Evolutionary conservation across 2,329 filamentous ascomycete species (phyloP).

Genomic region (Venturiaceae sp.): DNA sequence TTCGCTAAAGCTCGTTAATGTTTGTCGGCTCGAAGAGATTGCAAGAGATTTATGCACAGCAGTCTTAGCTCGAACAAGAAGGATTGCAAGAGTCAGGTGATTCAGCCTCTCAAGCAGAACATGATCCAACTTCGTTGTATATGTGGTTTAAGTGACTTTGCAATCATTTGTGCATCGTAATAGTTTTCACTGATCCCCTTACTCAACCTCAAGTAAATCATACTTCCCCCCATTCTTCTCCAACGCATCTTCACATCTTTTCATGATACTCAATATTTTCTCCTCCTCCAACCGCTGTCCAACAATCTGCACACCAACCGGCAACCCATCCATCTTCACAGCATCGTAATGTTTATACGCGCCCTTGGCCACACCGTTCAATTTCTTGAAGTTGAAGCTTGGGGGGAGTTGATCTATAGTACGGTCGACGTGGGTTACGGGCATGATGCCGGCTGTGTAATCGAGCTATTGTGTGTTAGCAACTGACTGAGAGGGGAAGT

Average conservation of each 20-base stretch:
- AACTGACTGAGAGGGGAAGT: not conserved
- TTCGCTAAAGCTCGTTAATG: too few relatives aligned
- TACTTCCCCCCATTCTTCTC: constrained; percentile 43
- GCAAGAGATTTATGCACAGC: too few relatives aligned
- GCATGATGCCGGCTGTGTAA: constrained; percentile 73
- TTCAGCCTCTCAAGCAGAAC: too few relatives aligned
- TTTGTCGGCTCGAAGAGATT: too few relatives aligned
- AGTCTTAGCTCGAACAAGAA: too few relatives aligned
- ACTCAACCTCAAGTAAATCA: constrained; percentile 26
- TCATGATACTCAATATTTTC: constrained; percentile 76
- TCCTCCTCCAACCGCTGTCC: constrained; percentile 75
- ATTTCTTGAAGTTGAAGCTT: constrained; percentile 48
- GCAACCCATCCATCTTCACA: constrained; percentile 73
- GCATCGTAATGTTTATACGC: constrained; percentile 84
- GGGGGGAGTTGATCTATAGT: constrained; percentile 54
- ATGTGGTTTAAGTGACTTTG: too few relatives aligned
- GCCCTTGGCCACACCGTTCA: constrained; percentile 72
- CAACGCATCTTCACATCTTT: constrained; percentile 64
- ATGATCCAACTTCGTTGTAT: too few relatives aligned
- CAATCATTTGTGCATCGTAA: too few relatives aligned
- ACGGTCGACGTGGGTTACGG: constrained; percentile 75
- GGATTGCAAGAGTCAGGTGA: too few relatives aligned
- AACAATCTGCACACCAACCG: constrained; percentile 77
- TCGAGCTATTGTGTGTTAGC: constrained; percentile 50
- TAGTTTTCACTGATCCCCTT: too few relatives aligned